Percentiles rank a stretch among this genome's conserved stretches.
Conservation (phyloP, 2,329 filamentous ascomycete genomes). For the Verticillium zaregamsianum region DNA sequence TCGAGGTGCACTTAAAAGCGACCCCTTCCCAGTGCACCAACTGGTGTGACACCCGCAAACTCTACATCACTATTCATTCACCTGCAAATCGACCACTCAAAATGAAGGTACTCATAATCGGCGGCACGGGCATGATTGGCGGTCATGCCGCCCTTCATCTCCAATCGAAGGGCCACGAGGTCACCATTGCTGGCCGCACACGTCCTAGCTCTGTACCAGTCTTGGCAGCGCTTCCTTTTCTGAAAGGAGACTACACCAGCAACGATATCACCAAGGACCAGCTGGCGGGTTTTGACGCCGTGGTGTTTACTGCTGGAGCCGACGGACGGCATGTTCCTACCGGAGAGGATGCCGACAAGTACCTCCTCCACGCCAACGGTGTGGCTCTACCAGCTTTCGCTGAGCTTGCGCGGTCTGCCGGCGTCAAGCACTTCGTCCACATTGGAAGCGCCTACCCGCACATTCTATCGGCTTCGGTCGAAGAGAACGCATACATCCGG, state of each 20-base stretch:
- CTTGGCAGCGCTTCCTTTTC: constrained; percentile 1
- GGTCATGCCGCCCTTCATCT: constrained; percentile 5
- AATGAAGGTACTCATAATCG: constrained; percentile 6
- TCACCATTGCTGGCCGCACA: constrained; percentile 5
- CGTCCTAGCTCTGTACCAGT: not conserved
- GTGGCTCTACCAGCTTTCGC: constrained; percentile 4
- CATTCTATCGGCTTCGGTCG: not conserved
- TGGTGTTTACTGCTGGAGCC: constrained; percentile 8
- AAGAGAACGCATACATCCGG: constrained; percentile 1
- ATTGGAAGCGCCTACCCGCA: constrained; percentile 4
- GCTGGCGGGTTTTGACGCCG: constrained; percentile 2
- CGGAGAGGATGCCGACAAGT: not conserved
- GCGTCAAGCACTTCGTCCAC: constrained; percentile 5
- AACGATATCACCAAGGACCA: not conserved
- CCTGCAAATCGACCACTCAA: not conserved
- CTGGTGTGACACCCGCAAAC: no score
- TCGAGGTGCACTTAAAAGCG: not conserved
- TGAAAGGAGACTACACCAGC: constrained; percentile 1
- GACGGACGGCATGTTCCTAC: constrained; percentile 7
- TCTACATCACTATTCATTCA: no score
- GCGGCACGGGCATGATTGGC: constrained; percentile 7
- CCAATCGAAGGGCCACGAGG: not conserved
- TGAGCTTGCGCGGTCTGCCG: not conserved
- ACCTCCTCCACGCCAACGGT: constrained; percentile 4
- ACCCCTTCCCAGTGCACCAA: not conserved